Evolutionary conservation across 2,329 filamentous ascomycete species (phyloP).

Genomic region (Bipolaris bicolor): DNA sequence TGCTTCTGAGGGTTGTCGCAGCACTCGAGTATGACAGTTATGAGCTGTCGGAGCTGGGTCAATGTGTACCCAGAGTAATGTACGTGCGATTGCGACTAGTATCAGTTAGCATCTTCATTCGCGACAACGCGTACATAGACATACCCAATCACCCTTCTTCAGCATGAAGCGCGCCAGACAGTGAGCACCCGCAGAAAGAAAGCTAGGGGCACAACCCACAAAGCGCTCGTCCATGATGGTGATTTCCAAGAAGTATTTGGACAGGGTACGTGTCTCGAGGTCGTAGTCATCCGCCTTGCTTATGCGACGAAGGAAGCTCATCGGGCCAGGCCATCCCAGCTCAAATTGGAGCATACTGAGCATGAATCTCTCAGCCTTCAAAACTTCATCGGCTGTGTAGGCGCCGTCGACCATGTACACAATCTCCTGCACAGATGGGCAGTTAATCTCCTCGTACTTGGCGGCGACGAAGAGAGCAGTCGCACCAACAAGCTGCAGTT

Average conservation of each 20-base stretch:
- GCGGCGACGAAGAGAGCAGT: constrained; percentile 95
- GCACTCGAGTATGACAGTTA: constrained; percentile 83
- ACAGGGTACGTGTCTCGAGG: constrained; percentile 88
- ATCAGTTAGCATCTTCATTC: constrained; percentile 44
- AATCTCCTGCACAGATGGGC: constrained; percentile 91
- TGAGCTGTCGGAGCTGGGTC: constrained; percentile 76
- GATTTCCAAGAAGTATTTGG: constrained; percentile 97
- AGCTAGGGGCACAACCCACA: constrained; percentile 88
- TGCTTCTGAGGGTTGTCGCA: constrained; percentile 81
- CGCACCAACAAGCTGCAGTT: constrained; percentile 93
- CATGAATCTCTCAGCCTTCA: constrained; percentile 98
- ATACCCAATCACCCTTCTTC: constrained; percentile 91
- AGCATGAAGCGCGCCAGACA: constrained; percentile 89
- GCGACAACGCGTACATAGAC: constrained; percentile 39
- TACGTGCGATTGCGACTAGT: constrained; percentile 78
- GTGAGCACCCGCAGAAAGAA: constrained; percentile 87
- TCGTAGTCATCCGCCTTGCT: constrained; percentile 99
- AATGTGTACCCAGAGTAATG: constrained; percentile 95
- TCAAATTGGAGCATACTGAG: constrained; percentile 95
- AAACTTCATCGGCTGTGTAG: constrained; percentile 87
- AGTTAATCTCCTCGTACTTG: constrained; percentile 99
- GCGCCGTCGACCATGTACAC: constrained; percentile 97
- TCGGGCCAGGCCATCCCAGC: constrained; percentile 96
- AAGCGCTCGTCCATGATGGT: constrained; percentile 99
- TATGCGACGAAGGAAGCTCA: constrained; percentile 96